Base-by-base conservation (phyloP, 495 filamentous ascomycete species). In the Podospora australis region DNA sequence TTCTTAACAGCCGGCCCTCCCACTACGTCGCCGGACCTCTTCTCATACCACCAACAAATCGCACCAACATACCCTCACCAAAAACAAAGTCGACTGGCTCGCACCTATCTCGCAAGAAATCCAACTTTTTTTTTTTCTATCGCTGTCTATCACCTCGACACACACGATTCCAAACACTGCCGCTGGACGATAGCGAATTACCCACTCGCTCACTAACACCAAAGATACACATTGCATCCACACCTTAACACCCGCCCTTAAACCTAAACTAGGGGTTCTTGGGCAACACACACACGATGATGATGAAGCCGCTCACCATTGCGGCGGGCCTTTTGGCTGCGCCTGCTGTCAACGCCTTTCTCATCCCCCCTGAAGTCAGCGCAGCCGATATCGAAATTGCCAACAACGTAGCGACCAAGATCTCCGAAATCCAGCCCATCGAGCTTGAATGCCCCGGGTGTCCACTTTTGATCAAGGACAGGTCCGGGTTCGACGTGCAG, bases 361-460 rank as follows among this genome's bases (percentile, higher is more conserved):
- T 64, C 21, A n/a, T 64, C 30, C 56, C 61, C 0, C 53, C 59
- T 36, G 48, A 55, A 42, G 25, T 64, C 21, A 39, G 45, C 48
- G 44, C 53, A 13, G 26, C 49, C 46, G 58, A 64, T 16, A 24
- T 56, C 43, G 14, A 50, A 2, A 38, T 56, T 36, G 50, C 42
- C 42, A 34, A 51, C 20, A 39, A 35, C 16, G 21, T 61, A 45
- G 32, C 22, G 32, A 21, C 51, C 30, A 19, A 23, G 2, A 32
- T 34, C 19, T 44, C 50, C 21, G 52, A 65, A 19, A 48, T 24
- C 25, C 57, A 49, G 4, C 22, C 55, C 3, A 36, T 74, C 46
- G 53, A 68, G 20, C 44, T 75, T 39, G 64, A 67, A 26, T 74
- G 71, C 32, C 71, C 69, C 11, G 67, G 67, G 26, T 74, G 71